Evolutionary conservation across 306 rosid genomes (phyloP).

Genomic region (Casuarina cunninghamiana): DNA sequence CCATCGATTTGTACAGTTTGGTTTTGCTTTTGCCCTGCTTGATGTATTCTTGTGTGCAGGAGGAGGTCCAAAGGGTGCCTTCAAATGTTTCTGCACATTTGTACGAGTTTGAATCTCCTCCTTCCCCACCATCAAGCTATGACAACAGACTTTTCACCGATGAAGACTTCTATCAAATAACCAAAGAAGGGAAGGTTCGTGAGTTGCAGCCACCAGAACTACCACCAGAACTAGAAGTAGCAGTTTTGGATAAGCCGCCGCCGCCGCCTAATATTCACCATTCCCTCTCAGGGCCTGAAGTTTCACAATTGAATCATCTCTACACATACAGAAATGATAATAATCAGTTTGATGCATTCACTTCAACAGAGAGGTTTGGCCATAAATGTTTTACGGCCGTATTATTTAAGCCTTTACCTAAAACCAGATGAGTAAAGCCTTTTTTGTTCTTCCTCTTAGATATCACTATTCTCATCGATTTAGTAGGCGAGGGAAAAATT

Average conservation of each 20-base stretch:
- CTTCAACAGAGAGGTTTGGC: constrained; percentile 61
- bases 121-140: constrained; percentile 88
- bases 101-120: constrained; percentile 51
- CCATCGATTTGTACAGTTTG: constrained; percentile 10
- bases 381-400: constrained; percentile 54
- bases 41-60: constrained; percentile 44
- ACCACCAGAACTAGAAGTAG: constrained; percentile 64
- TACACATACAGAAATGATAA: constrained; percentile 50
- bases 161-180: constrained; percentile 36
- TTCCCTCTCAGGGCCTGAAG: constrained; percentile 32
- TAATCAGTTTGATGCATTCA: constrained; percentile 51
- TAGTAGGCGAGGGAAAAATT: constrained; percentile 5
- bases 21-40: constrained; percentile 25
- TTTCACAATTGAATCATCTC: constrained; percentile 70
- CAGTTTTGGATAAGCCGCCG: constrained; percentile 40
- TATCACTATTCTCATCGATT: not conserved
- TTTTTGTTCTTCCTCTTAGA: not conserved
- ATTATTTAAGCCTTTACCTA: constrained; percentile 54
- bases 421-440: constrained; percentile 11
- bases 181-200: constrained; percentile 27
- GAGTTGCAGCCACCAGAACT: constrained; percentile 69
- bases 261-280: constrained; percentile 30
- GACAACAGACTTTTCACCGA: constrained; percentile 51
- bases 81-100: constrained; percentile 36
- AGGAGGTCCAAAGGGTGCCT: constrained; percentile 45